Evolutionary conservation across 768 basidiomycete genomes (phyloP).

Genomic region (Boletus pseudo-olivaceus): DNA sequence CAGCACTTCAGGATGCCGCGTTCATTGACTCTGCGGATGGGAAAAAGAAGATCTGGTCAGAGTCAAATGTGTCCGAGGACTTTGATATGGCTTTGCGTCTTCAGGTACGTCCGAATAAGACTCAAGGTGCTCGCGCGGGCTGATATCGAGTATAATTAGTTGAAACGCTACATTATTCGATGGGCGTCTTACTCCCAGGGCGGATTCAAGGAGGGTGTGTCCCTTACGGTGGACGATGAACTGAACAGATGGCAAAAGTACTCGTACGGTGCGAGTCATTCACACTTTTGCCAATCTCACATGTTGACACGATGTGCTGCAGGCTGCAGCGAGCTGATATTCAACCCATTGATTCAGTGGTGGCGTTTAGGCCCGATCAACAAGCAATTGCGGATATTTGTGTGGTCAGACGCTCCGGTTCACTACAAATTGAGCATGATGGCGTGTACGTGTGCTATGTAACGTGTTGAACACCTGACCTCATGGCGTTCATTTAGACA

Average conservation of each 20-base stretch:
- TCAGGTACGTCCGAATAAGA: slow-evolving; percentile 33
- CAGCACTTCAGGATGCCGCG: slow-evolving; percentile 81
- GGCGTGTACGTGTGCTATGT: slow-evolving; percentile 39
- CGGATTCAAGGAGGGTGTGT: slow-evolving; percentile 94
- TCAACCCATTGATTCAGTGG: slow-evolving; percentile 81
- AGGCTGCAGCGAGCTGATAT: slow-evolving; percentile 57
- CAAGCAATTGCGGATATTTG: slow-evolving; percentile 69
- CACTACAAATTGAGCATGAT: slow-evolving; percentile 75
- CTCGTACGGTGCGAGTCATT: slow-evolving; percentile 54
- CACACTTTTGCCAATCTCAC: slow-evolving; percentile 29
- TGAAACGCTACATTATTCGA: slow-evolving; percentile 30
- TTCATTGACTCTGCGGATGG: slow-evolving; percentile 51
- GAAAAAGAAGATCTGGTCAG: slow-evolving; percentile 75
- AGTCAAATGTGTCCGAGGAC: slow-evolving; percentile 67
- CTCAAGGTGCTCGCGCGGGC: neutral
- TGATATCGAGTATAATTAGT: slow-evolving; percentile 1
- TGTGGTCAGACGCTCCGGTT: slow-evolving; percentile 75
- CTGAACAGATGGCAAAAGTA: slow-evolving; percentile 95
- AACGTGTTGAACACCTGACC: neutral
- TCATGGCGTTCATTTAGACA: slow-evolving; percentile 30
- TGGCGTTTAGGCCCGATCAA: slow-evolving; percentile 79
- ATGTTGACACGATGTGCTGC: slow-evolving; percentile 27
- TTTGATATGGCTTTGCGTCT: slow-evolving; percentile 61
- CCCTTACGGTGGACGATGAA: slow-evolving; percentile 86
- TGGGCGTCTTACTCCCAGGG: slow-evolving; percentile 87